Percentiles rank a stretch among this genome's conserved stretches.
Conservation (phyloP, 257 asterid genomes). For the Lycium barbarum region DNA sequence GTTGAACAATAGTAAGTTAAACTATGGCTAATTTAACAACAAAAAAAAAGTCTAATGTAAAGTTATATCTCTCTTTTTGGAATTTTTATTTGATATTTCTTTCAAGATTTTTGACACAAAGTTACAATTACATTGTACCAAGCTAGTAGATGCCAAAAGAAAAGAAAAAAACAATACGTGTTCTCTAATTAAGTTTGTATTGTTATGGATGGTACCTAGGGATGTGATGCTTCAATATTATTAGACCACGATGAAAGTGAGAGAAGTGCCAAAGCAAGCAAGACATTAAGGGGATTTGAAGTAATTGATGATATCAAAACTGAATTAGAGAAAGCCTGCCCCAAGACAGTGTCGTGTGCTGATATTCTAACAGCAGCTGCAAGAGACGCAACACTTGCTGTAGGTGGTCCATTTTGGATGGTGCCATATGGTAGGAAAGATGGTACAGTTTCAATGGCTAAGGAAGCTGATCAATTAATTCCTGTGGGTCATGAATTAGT, state of each 20-base stretch:
- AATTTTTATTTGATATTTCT: neutral
- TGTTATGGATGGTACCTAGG: slow-evolving; percentile 44
- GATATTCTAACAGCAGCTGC: slow-evolving; percentile 78
- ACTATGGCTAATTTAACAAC: neutral
- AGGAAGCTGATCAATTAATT: slow-evolving; percentile 58
- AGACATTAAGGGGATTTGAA: slow-evolving; percentile 66
- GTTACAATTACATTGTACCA: neutral
- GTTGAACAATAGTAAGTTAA: neutral
- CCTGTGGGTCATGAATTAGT: slow-evolving; percentile 76
- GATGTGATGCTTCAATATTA: slow-evolving; percentile 80
- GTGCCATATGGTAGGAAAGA: slow-evolving; percentile 88
- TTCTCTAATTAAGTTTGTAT: neutral
- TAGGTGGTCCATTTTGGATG: slow-evolving; percentile 87
- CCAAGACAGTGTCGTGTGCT: slow-evolving; percentile 78
- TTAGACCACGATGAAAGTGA: slow-evolving; percentile 70
- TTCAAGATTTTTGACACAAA: neutral
- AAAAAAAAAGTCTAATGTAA: neutral
- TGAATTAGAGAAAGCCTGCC: slow-evolving; percentile 68
- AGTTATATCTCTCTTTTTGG: neutral
- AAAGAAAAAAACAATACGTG: neutral
- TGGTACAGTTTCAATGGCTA: slow-evolving; percentile 63
- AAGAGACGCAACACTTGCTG: slow-evolving; percentile 71
- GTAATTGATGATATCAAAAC: slow-evolving; percentile 70
- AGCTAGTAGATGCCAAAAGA: too few relatives aligned
- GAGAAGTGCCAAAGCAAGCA: slow-evolving; percentile 57